Evolutionary conservation across 164 flowering plant genomes (phyloP).

Genomic region (Stephania yunnanensis): DNA sequence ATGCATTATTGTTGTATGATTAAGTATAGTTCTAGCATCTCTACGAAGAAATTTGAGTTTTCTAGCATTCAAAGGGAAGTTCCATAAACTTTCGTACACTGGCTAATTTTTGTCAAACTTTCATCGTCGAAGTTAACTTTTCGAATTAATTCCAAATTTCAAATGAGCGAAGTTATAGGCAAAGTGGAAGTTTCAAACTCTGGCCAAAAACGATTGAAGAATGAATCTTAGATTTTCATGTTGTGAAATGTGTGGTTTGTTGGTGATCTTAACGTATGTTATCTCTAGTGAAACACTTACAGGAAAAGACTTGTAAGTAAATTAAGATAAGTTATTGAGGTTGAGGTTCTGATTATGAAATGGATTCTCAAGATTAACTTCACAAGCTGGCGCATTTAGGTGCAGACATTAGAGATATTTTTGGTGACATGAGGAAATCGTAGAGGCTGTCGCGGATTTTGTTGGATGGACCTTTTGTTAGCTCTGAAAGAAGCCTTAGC

Average conservation of each 20-base stretch:
- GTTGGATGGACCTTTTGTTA: background rate
- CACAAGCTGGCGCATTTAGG: background rate
- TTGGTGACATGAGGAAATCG: too few relatives aligned
- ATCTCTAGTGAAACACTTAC: background rate
- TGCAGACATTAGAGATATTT: background rate
- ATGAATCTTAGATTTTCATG: background rate
- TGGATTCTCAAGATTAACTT: background rate
- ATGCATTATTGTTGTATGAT: too few relatives aligned
- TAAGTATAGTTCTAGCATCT: too few relatives aligned
- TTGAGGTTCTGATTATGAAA: background rate
- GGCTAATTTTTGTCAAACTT: too few relatives aligned
- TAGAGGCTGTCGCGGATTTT: background rate
- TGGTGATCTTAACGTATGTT: background rate
- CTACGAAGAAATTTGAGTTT: too few relatives aligned
- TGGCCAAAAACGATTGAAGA: background rate
- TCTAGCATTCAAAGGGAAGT: too few relatives aligned
- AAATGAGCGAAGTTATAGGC: too few relatives aligned
- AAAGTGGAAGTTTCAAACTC: background rate
- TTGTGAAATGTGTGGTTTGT: background rate
- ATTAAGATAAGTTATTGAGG: background rate
- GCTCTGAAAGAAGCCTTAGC: background rate
- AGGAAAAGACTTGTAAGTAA: background rate
- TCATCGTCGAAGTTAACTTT: too few relatives aligned
- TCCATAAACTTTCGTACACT: too few relatives aligned
- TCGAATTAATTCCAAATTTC: too few relatives aligned